Evolutionary conservation across 192 early-diverging fungal species (phyloP).

Genomic region (Lobulomyces angularis): DNA sequence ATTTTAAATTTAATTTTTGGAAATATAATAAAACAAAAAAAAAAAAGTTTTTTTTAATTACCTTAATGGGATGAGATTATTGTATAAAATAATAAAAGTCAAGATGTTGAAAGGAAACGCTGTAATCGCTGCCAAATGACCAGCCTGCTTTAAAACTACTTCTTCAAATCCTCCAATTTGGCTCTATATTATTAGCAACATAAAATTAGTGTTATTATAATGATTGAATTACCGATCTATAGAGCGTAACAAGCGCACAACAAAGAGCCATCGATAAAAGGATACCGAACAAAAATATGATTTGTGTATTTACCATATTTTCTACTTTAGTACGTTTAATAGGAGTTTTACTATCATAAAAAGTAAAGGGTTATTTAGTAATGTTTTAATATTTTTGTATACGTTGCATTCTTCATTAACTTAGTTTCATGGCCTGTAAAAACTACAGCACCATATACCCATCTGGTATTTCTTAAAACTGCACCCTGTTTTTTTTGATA

Average conservation of each 20-base stretch:
- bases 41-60: constrained; percentile 8
- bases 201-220: constrained; percentile 5
- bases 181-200: constrained; percentile 13
- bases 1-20: not conserved
- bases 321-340: constrained; percentile 88
- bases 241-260: constrained; percentile 70
- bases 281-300: constrained; percentile 82
- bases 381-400: constrained; percentile 4
- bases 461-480: constrained; percentile 83
- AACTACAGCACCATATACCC: constrained; percentile 86
- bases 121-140: constrained; percentile 17
- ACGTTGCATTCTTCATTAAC: constrained; percentile 87
- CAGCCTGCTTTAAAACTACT: constrained; percentile 19
- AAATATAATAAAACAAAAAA: constrained; percentile 4
- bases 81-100: constrained; percentile 96
- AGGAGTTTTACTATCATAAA: constrained; percentile 52
- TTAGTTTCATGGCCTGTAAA: constrained; percentile 98
- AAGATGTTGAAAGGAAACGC: constrained; percentile 80
- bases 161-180: constrained; percentile 26
- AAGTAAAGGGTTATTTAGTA: not conserved
- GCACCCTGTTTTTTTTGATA: constrained; percentile 67
- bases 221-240: constrained; percentile 12
- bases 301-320: constrained; percentile 82
- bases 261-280: constrained; percentile 72
- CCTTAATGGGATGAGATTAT: constrained; percentile 96